A percentile compares a stretch with the other conserved stretches of the same genome.
These are phyloP conservation scores for Scutellaria galericulata DNA, from an alignment of 257 asterid genomes.

Conservation along the genomic window DNA sequence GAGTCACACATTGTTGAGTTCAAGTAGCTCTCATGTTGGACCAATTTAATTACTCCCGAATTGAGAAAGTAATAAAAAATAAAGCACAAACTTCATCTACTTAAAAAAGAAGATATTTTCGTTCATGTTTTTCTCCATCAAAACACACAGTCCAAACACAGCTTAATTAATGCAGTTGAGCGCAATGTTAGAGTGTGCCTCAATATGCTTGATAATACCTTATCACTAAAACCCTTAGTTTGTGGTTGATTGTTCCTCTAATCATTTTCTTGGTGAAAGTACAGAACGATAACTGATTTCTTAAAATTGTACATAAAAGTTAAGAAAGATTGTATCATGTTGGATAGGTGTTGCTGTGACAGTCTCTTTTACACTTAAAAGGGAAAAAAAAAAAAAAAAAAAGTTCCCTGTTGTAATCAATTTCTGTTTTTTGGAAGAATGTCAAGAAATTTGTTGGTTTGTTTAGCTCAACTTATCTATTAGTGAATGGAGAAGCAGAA, in stretches of 20 bases:
- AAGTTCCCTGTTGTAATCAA: neutral
- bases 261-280: slow-evolving; percentile 15
- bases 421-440: slow-evolving; percentile 21
- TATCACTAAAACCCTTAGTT: neutral
- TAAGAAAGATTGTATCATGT: neutral
- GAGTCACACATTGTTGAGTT: neutral
- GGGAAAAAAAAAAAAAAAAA: neutral
- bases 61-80: neutral
- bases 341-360: slow-evolving; percentile 12
- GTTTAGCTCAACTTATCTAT: slow-evolving; percentile 13
- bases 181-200: neutral
- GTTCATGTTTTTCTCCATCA: neutral
- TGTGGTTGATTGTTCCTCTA: slow-evolving; percentile 12
- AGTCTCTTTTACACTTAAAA: slow-evolving; percentile 15
- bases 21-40: neutral
- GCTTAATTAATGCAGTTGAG: neutral
- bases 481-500: slow-evolving; percentile 25
- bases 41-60: neutral
- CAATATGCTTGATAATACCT: slow-evolving; percentile 19
- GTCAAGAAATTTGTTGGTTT: slow-evolving; percentile 22
- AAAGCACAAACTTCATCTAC: neutral
- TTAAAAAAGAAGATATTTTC: neutral
- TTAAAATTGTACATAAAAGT: no score
- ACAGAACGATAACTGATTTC: no score
- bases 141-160: neutral